Evolutionary conservation across 306 rosid genomes (phyloP).

Genomic region (Vicia sativa): DNA sequence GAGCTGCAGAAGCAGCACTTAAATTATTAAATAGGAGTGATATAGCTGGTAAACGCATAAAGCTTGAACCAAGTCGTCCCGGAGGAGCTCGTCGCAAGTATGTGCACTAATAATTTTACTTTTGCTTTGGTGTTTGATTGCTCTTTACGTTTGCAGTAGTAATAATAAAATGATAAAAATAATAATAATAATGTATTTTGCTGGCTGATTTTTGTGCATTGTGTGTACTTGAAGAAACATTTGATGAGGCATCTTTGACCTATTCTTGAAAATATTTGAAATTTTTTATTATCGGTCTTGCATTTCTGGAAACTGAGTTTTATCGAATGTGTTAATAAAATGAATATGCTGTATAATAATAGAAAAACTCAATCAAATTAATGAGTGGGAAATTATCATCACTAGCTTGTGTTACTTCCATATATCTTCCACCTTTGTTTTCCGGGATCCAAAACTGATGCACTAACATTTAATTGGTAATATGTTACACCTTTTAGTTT

Average conservation of each 20-base stretch:
- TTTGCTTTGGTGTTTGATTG: conserved; percentile 18
- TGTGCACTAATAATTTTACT: conserved; percentile 39
- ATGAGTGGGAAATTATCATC: conserved; percentile 15
- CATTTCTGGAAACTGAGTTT: conserved; percentile 4
- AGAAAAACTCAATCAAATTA: background rate
- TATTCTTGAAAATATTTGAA: too few species aligned
- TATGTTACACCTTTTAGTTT: conserved; percentile 52
- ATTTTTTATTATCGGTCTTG: conserved; percentile 1
- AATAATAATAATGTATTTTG: conserved; percentile 3
- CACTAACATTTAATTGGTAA: conserved; percentile 28
- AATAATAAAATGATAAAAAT: conserved; percentile 9
- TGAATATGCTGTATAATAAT: conserved; percentile 1
- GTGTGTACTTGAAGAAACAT: conserved; percentile 1
- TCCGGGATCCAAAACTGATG: conserved; percentile 5
- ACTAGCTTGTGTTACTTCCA: conserved; percentile 17
- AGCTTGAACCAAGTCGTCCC: conserved; percentile 99
- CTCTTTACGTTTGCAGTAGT: conserved; percentile 5
- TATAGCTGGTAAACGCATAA: conserved; percentile 97
- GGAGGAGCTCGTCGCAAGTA: conserved; percentile 99
- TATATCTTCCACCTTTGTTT: conserved; percentile 25
- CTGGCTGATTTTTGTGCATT: conserved; percentile 11
- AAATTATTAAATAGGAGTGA: conserved; percentile 94
- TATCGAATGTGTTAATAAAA: background rate
- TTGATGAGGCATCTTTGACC: conserved; percentile 23
- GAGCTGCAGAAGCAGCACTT: conserved; percentile 96